These are phyloP conservation scores for Ophiocordyceps camponoti-leonardi DNA, from an alignment of 2,329 filamentous ascomycete genomes.

Conservation along the genomic window DNA sequence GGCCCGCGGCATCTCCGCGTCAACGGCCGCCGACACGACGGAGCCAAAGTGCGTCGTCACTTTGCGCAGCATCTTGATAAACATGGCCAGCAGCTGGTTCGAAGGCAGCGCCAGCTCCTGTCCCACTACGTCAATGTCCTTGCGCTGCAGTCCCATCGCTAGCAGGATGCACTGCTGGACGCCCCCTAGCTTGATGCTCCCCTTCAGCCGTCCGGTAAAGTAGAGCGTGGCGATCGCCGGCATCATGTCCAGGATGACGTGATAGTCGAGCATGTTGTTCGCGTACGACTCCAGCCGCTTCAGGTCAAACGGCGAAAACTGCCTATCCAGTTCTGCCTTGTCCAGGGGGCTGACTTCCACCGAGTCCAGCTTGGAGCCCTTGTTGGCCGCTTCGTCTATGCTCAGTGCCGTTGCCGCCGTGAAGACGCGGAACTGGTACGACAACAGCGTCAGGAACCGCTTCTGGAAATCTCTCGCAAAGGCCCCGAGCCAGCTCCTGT, in stretches of 20 bases:
- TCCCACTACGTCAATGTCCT: slow-evolving; percentile 65
- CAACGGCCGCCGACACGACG: slow-evolving; percentile 58
- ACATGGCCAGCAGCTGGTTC: slow-evolving; percentile 83
- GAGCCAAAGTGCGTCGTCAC: slow-evolving; percentile 61
- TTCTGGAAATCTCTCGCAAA: slow-evolving; percentile 88
- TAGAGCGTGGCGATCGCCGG: slow-evolving; percentile 69
- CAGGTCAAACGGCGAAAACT: slow-evolving; percentile 80
- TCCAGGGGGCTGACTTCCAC: slow-evolving; percentile 36
- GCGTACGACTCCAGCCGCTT: slow-evolving; percentile 92
- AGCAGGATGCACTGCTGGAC: slow-evolving; percentile 77
- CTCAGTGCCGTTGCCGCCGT: slow-evolving; percentile 61
- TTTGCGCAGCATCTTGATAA: slow-evolving; percentile 90
- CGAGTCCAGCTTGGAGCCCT: slow-evolving; percentile 49
- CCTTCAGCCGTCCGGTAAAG: slow-evolving; percentile 61
- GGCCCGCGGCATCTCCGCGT: slow-evolving; percentile 43
- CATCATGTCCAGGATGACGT: slow-evolving; percentile 86
- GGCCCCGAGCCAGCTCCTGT: slow-evolving; percentile 72
- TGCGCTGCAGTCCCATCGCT: slow-evolving; percentile 81
- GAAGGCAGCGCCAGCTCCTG: slow-evolving; percentile 58
- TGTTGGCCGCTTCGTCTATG: slow-evolving; percentile 70
- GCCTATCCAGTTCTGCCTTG: slow-evolving; percentile 58
- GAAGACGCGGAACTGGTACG: slow-evolving; percentile 83
- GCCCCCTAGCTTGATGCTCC: slow-evolving; percentile 53
- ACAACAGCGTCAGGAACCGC: slow-evolving; percentile 78
- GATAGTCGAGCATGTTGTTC: slow-evolving; percentile 94